A percentile compares a stretch with the other conserved stretches of the same genome.
Evolutionary conservation across 2,329 filamentous ascomycete genomes (phyloP).

Genomic region (Ophiostoma tasmaniense): DNA sequence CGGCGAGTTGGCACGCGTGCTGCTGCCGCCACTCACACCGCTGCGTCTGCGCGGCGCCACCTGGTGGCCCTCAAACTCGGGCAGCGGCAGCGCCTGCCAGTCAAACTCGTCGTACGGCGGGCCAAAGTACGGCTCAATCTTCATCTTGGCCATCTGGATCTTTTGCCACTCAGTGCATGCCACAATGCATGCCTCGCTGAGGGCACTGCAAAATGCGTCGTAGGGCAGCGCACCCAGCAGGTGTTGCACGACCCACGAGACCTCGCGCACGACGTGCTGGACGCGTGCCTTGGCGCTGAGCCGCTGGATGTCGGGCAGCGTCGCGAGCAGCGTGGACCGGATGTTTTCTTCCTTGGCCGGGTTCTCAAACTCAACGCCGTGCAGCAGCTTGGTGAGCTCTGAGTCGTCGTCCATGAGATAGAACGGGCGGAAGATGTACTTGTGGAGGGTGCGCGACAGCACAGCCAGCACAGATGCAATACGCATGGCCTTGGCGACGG

Average conservation of each 20-base stretch:
- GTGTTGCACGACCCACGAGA: slow-evolving; percentile 29
- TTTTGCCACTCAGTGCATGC: slow-evolving; percentile 29
- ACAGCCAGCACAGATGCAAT: slow-evolving; percentile 29
- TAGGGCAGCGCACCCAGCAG: slow-evolving; percentile 28
- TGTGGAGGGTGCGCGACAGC: slow-evolving; percentile 28
- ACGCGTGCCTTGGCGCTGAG: slow-evolving; percentile 25
- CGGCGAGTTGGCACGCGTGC: slow-evolving; percentile 1
- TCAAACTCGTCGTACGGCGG: slow-evolving; percentile 30
- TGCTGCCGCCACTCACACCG: neutral
- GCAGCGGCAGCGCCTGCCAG: slow-evolving; percentile 30
- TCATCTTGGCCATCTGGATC: slow-evolving; percentile 27
- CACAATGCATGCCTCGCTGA: slow-evolving; percentile 25
- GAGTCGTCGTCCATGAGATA: slow-evolving; percentile 29
- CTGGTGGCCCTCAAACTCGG: slow-evolving; percentile 22
- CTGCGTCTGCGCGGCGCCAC: slow-evolving; percentile 1
- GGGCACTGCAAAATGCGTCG: slow-evolving; percentile 26
- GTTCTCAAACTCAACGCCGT: slow-evolving; percentile 26
- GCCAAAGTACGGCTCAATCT: slow-evolving; percentile 32
- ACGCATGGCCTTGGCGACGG: slow-evolving; percentile 31
- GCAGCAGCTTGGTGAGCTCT: slow-evolving; percentile 27
- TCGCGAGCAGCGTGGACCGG: slow-evolving; percentile 27
- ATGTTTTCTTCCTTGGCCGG: slow-evolving; percentile 27
- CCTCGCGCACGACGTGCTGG: slow-evolving; percentile 29
- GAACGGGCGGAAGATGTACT: slow-evolving; percentile 30
- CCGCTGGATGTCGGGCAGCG: slow-evolving; percentile 27